Base-by-base conservation (phyloP, 2,329 filamentous ascomycete genomes). In the Chrysoporthe cubensis region DNA sequence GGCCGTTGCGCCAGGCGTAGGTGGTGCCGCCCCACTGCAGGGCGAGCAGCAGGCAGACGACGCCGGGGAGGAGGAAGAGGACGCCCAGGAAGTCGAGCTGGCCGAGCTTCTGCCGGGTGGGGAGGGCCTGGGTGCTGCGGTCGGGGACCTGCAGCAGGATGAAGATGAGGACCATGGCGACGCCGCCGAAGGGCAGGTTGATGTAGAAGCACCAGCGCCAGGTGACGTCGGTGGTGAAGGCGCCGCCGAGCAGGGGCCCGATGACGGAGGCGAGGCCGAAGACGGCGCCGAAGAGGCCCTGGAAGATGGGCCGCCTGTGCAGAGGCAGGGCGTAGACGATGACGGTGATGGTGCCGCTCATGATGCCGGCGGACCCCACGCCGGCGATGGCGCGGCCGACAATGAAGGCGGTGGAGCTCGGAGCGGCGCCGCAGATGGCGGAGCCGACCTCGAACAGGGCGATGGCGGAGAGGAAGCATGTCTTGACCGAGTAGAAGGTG, bases 311-410 rank as follows among this genome's bases (percentile, higher is more conserved):
- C 0, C 78, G 73, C 64, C 74, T 74, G 66, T 74, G 73, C 34
- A 80, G 67, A 2, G 78, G 78, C 2, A 80, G 73, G 42, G 74
- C 73, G 58, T 76, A 76, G 11, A 79, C 76, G 37, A 80, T 74
- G 32, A 76, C 71, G 9, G 75, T 71, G 57, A 79, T 75, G 71
- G 73, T 75, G 9, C 80, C 80, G 5, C 77, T 74, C 52, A 79
- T 78, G 65, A 82, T 78, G 46, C 80, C 80, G 0, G 76, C 77
- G 0, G 75, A 73, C 2, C 80, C 80, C 1, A 80, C 64, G 6
- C 81, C 80, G 52, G 79, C 76, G 40, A 82, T 74, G 50, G 78
- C 80, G 18, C 80, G 75, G 4, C 81, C 80, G 46, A 81, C 34
- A 40, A 82, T 81, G 62, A 82, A 78, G 16, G 76, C 77, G n/a